A percentile compares a stretch with the other conserved stretches of the same genome.
Conservation (phyloP, 2,329 filamentous ascomycete genomes). For the Graphilbum fragrans region DNA sequence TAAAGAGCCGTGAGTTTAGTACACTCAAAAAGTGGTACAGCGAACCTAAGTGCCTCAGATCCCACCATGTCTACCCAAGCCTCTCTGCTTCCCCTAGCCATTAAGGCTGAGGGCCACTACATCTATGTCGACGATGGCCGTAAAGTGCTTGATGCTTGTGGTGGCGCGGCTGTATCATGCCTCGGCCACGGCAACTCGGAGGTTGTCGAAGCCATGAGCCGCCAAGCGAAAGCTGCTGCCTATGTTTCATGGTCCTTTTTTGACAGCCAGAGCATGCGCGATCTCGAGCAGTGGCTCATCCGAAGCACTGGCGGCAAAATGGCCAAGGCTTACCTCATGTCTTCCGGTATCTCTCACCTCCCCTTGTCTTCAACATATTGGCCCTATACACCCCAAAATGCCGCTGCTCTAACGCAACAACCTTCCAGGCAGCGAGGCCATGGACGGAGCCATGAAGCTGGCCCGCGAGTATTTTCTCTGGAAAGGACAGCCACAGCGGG, state of each 20-base stretch:
- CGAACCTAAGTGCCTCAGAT: too few relatives aligned
- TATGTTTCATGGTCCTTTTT: slow-evolving; percentile 33
- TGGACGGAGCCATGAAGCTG: slow-evolving; percentile 57
- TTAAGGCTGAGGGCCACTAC: slow-evolving; percentile 1
- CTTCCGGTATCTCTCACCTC: slow-evolving; percentile 16
- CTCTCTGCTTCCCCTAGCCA: neutral
- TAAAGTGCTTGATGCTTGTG: slow-evolving; percentile 57
- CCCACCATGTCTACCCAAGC: neutral
- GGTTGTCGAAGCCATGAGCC: slow-evolving; percentile 46
- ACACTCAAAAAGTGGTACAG: too few relatives aligned
- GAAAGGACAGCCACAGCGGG: slow-evolving; percentile 35
- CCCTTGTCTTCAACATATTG: too few relatives aligned
- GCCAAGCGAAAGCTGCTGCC: slow-evolving; percentile 28
- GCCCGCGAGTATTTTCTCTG: slow-evolving; percentile 54
- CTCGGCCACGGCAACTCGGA: slow-evolving; percentile 54
- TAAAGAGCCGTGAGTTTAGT: too few relatives aligned
- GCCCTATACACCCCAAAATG: too few relatives aligned
- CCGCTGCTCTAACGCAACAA: too few relatives aligned
- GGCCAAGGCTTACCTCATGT: slow-evolving; percentile 24
- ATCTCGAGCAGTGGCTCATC: slow-evolving; percentile 26
- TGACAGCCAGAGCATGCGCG: slow-evolving; percentile 37
- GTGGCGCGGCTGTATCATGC: slow-evolving; percentile 61
- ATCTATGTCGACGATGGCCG: slow-evolving; percentile 25
- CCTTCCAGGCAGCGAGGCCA: slow-evolving; percentile 50
- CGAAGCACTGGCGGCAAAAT: slow-evolving; percentile 22